These are phyloP conservation scores for Alternaria viburni DNA, from an alignment of 2,329 filamentous ascomycete genomes.

Conservation along the genomic window DNA sequence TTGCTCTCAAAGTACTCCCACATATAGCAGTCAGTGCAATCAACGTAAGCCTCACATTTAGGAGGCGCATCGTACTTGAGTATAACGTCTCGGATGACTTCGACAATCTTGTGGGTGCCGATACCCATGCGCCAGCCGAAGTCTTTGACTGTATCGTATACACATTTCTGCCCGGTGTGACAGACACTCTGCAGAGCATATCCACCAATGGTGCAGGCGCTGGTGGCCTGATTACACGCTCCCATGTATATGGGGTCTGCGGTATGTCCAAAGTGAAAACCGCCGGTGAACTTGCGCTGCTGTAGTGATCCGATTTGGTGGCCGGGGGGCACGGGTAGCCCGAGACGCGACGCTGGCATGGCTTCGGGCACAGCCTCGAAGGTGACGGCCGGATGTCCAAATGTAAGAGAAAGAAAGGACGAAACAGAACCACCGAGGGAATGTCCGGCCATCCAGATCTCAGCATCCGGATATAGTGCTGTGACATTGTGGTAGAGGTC, in stretches of 20 bases:
- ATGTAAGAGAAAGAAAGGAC: conserved; percentile 88
- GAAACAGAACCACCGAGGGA: conserved; percentile 90
- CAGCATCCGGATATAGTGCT: conserved; percentile 80
- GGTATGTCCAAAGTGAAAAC: conserved; percentile 92
- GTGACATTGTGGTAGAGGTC: conserved; percentile 94
- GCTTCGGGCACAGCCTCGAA: conserved; percentile 95
- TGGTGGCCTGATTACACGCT: conserved; percentile 87
- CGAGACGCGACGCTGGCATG: conserved; percentile 81
- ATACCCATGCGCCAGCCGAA: conserved; percentile 92
- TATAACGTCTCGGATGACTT: conserved; percentile 87
- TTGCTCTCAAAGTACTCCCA: conserved; percentile 98
- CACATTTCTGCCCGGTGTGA: conserved; percentile 85
- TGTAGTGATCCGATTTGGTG: conserved; percentile 74
- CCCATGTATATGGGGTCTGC: conserved; percentile 96
- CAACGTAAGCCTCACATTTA: conserved; percentile 72
- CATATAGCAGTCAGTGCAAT: conserved; percentile 85
- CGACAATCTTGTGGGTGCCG: conserved; percentile 87
- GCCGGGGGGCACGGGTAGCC: conserved; percentile 83
- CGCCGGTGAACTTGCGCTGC: conserved; percentile 66
- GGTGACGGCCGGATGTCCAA: conserved; percentile 86
- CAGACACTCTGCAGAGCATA: conserved; percentile 95
- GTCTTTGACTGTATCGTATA: conserved; percentile 90
- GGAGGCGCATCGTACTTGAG: conserved; percentile 82
- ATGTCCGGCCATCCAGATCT: conserved; percentile 90
- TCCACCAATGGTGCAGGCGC: conserved; percentile 86